Evolutionary conservation across 2,329 filamentous ascomycete genomes (phyloP).

Genomic region (Fusarium napiforme): DNA sequence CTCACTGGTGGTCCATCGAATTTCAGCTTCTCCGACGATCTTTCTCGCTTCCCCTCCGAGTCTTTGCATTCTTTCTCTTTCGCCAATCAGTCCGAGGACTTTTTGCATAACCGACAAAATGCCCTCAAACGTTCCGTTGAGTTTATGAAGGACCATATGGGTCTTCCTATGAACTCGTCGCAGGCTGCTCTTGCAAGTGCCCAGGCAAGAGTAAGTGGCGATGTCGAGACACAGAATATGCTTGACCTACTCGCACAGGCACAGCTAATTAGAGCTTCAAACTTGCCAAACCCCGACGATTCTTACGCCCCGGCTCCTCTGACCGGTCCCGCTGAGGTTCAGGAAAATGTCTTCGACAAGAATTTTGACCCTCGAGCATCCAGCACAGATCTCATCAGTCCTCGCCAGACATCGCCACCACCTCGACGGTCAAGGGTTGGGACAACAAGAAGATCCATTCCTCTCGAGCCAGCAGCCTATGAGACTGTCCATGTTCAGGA

Average conservation of each 20-base stretch:
- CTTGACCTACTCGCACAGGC: constrained; percentile 87
- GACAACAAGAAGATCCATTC: constrained; percentile 25
- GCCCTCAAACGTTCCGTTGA: constrained; percentile 93
- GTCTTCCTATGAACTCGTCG: constrained; percentile 74
- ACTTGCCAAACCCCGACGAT: constrained; percentile 62
- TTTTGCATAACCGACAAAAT: constrained; percentile 90
- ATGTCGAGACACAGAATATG: constrained; percentile 89
- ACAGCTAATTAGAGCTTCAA: constrained; percentile 78
- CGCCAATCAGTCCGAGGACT: constrained; percentile 92
- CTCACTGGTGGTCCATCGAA: constrained; percentile 73
- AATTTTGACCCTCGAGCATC: constrained; percentile 72
- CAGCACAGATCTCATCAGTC: constrained; percentile 60
- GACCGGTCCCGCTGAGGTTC: constrained; percentile 80
- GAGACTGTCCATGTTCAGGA: constrained; percentile 54
- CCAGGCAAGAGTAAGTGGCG: constrained; percentile 83
- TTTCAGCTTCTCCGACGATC: constrained; percentile 85
- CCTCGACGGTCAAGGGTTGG: constrained; percentile 35
- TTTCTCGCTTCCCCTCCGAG: constrained; percentile 92
- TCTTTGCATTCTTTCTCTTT: constrained; percentile 99
- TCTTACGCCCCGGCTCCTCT: constrained; percentile 66
- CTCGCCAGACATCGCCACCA: constrained; percentile 50
- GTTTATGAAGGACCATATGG: constrained; percentile 93
- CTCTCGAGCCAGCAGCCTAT: constrained; percentile 21
- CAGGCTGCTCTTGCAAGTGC: constrained; percentile 83
- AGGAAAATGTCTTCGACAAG: constrained; percentile 85